These are phyloP conservation scores for Rhipidocladum racemiflorum DNA, from an alignment of 176 grass and related monocot genomes.

Conservation along the genomic window DNA sequence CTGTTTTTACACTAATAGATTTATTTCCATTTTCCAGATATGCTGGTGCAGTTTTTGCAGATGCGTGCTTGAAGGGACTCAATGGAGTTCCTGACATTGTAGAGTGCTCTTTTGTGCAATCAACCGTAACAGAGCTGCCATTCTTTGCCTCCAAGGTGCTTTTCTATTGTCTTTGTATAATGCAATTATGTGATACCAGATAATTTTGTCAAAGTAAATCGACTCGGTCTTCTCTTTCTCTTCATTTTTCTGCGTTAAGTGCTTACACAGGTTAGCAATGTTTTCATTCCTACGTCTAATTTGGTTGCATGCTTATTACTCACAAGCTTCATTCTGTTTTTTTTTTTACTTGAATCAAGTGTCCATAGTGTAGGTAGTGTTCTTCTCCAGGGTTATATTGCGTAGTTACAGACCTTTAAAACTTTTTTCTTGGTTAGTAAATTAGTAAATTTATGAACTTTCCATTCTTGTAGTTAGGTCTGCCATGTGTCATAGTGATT, in stretches of 20 bases:
- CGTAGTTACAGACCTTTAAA: background rate
- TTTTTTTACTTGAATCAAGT: background rate
- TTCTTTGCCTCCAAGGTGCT: slow-evolving; percentile 97
- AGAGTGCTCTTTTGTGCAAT: slow-evolving; percentile 95
- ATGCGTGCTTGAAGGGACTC: slow-evolving; percentile 97
- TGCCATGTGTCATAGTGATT: background rate
- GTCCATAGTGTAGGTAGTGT: background rate
- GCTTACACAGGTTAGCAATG: background rate
- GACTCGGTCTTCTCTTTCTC: background rate
- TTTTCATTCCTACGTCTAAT: background rate
- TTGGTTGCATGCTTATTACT: background rate
- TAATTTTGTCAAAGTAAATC: slow-evolving; percentile 1
- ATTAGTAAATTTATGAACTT: background rate
- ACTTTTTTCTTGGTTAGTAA: background rate
- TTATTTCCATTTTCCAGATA: slow-evolving; percentile 45
- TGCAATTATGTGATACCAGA: background rate
- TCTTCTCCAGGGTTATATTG: background rate
- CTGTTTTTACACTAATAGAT: background rate
- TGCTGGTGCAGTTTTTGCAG: slow-evolving; percentile 92
- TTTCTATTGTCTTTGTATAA: background rate
- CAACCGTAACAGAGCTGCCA: slow-evolving; percentile 77
- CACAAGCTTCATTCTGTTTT: background rate
- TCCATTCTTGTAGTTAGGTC: background rate
- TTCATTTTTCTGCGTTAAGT: background rate
- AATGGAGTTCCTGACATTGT: slow-evolving; percentile 84